A percentile compares a stretch with the other conserved stretches of the same genome.
Conservation (phyloP, 192 early-diverging fungal species). For the Umbelopsis sp. region DNA sequence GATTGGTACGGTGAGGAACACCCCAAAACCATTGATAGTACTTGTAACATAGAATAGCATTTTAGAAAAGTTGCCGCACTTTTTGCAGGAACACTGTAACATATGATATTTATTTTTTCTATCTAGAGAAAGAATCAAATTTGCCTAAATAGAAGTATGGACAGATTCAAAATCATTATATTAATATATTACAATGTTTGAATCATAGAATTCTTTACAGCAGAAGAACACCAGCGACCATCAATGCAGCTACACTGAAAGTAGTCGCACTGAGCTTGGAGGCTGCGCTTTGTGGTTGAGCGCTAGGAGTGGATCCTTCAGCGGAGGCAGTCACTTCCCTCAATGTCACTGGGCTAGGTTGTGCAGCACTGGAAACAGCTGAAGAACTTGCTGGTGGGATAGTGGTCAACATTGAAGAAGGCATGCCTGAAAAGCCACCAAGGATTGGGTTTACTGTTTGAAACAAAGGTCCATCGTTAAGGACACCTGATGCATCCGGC, state of each 20-base stretch:
- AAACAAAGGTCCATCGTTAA: no score
- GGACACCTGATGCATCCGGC: conserved; percentile 12
- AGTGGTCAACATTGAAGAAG: background rate
- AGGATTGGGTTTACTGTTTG: no score
- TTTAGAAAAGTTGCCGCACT: background rate
- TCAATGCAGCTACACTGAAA: background rate
- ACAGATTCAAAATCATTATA: conserved; percentile 6
- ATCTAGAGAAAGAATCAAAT: background rate
- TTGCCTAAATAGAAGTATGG: background rate
- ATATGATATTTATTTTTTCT: conserved; percentile 8
- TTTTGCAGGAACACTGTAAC: conserved; percentile 3
- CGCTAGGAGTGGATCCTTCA: background rate
- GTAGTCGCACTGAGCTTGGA: background rate
- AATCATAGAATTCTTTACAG: conserved; percentile 2
- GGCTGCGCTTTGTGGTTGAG: background rate
- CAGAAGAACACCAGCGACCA: background rate
- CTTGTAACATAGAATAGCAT: background rate
- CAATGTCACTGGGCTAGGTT: background rate
- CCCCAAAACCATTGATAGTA: conserved; percentile 19
- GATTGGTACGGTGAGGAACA: conserved; percentile 31
- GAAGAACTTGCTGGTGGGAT: background rate
- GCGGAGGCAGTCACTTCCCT: conserved; percentile 7
- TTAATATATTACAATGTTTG: conserved; percentile 7
- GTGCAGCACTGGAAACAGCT: background rate
- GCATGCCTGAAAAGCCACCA: background rate